These are phyloP conservation scores for Pyricularia grisea DNA, from an alignment of 2,329 filamentous ascomycete species.

Conservation along the genomic window DNA sequence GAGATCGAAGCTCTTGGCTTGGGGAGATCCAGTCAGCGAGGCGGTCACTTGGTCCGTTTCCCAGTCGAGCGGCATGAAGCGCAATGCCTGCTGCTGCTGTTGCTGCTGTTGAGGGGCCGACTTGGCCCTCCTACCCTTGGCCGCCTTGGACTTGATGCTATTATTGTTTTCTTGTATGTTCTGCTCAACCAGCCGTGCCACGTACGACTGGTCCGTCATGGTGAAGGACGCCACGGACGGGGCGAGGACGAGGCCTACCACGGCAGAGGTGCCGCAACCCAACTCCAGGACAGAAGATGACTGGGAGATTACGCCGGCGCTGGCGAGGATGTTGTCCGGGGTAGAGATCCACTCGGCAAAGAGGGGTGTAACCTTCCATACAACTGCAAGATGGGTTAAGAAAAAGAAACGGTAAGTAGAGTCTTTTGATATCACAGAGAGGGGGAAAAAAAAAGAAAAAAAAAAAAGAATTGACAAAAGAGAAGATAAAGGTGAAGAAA, in stretches of 20 bases:
- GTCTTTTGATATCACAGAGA: not conserved
- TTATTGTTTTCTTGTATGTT: slow-evolving; percentile 60
- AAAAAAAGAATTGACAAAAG: too few relatives aligned
- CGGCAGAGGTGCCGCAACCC: slow-evolving; percentile 77
- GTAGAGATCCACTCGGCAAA: slow-evolving; percentile 73
- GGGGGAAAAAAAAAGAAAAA: not conserved
- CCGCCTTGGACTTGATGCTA: slow-evolving; percentile 5
- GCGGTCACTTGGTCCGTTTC: slow-evolving; percentile 51
- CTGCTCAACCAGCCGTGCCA: slow-evolving; percentile 62
- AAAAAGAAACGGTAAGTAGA: not conserved
- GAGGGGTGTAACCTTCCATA: slow-evolving; percentile 84
- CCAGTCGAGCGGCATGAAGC: slow-evolving; percentile 68
- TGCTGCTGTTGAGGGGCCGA: not conserved
- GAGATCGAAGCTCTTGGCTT: slow-evolving; percentile 50
- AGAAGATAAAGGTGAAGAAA: not conserved
- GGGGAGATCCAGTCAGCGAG: slow-evolving; percentile 25
- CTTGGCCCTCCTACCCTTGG: slow-evolving; percentile 6
- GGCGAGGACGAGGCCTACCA: slow-evolving; percentile 63
- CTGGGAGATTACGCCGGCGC: slow-evolving; percentile 24
- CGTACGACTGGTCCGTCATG: slow-evolving; percentile 83
- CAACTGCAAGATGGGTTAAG: slow-evolving; percentile 38
- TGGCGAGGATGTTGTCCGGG: slow-evolving; percentile 53
- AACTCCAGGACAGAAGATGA: slow-evolving; percentile 65
- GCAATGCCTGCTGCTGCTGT: not conserved
- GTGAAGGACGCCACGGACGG: slow-evolving; percentile 56